Percentiles rank a stretch among this genome's conserved stretches.
phyloP scores from a whole-genome alignment of 208 protist genomes.

The Crithidia thermophila region DNA sequence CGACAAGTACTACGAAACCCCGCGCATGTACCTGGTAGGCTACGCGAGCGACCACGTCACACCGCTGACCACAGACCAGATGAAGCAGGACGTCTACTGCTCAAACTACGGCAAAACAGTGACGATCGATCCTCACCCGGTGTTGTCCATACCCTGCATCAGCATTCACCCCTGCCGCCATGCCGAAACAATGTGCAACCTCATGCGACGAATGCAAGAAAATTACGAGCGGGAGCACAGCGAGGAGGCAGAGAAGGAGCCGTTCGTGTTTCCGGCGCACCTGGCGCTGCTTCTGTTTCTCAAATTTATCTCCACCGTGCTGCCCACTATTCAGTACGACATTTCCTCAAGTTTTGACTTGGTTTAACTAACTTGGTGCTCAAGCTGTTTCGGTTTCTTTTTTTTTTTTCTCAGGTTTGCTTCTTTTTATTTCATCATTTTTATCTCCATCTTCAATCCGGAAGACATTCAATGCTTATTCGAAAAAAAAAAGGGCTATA shows the following conservation, averaged over 20 bases:
- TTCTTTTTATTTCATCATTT: neutral
- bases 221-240: constrained; percentile 49
- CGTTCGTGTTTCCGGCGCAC: constrained; percentile 54
- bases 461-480: too few relatives aligned
- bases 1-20: constrained; percentile 98
- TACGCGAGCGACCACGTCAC: constrained; percentile 77
- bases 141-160: constrained; percentile 80
- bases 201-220: constrained; percentile 82
- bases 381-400: neutral
- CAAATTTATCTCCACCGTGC: constrained; percentile 95
- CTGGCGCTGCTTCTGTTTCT: constrained; percentile 76
- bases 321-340: constrained; percentile 98
- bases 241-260: constrained; percentile 31
- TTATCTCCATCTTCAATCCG: neutral
- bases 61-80: constrained; percentile 86
- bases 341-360: constrained; percentile 88
- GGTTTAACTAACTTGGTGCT: neutral
- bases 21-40: constrained; percentile 96
- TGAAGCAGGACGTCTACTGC: constrained; percentile 97
- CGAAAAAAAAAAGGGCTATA: too few relatives aligned
- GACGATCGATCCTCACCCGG: constrained; percentile 94
- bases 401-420: too few relatives aligned
- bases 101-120: constrained; percentile 98
- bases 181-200: constrained; percentile 94
- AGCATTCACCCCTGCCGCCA: constrained; percentile 98